Percentiles rank a stretch among this genome's conserved stretches.
phyloP scores from a whole-genome alignment of 2,329 filamentous ascomycete species.

The Aspergillus puulaauensis region DNA sequence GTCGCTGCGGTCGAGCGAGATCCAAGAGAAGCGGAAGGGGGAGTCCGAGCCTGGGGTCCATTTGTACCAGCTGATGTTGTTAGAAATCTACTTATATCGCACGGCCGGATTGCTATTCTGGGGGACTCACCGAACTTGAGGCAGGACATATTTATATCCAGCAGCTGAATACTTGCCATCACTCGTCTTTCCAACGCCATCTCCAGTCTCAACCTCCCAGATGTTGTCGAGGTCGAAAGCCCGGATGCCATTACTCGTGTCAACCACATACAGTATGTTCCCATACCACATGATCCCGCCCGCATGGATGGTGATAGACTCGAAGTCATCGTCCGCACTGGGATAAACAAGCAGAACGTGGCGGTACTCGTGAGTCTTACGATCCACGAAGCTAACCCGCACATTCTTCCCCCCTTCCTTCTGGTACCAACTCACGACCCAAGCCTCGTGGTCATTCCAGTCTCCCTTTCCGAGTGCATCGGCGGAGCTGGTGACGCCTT shows the following conservation, averaged over 20 bases:
- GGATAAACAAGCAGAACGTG: slow-evolving; percentile 39
- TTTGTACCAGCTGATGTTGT: too few relatives aligned
- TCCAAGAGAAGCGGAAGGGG: slow-evolving; percentile 35
- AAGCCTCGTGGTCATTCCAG: slow-evolving; percentile 34
- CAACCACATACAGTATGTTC: slow-evolving; percentile 35
- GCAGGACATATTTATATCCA: slow-evolving; percentile 36
- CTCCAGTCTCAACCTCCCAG: slow-evolving; percentile 33
- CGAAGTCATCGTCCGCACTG: slow-evolving; percentile 34
- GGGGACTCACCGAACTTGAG: slow-evolving; percentile 29
- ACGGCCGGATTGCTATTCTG: too few relatives aligned
- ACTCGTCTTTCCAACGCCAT: slow-evolving; percentile 32
- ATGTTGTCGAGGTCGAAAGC: slow-evolving; percentile 40
- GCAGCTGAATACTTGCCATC: slow-evolving; percentile 30
- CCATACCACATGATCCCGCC: slow-evolving; percentile 41
- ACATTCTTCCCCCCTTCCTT: slow-evolving; percentile 26
- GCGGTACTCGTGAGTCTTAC: slow-evolving; percentile 28
- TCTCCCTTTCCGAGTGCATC: slow-evolving; percentile 32
- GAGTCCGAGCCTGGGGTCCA: slow-evolving; percentile 10
- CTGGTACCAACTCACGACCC: slow-evolving; percentile 38
- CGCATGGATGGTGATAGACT: slow-evolving; percentile 33
- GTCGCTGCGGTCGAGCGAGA: slow-evolving; percentile 37
- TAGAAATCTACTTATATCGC: too few relatives aligned
- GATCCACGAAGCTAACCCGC: slow-evolving; percentile 35
- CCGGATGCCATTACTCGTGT: slow-evolving; percentile 35
- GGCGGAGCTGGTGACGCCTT: slow-evolving; percentile 36